Percentiles rank a stretch among this genome's conserved stretches.
These are phyloP conservation scores for Paramyrothecium sp. DNA, from an alignment of 2,329 filamentous ascomycete species.

Conservation along the genomic window DNA sequence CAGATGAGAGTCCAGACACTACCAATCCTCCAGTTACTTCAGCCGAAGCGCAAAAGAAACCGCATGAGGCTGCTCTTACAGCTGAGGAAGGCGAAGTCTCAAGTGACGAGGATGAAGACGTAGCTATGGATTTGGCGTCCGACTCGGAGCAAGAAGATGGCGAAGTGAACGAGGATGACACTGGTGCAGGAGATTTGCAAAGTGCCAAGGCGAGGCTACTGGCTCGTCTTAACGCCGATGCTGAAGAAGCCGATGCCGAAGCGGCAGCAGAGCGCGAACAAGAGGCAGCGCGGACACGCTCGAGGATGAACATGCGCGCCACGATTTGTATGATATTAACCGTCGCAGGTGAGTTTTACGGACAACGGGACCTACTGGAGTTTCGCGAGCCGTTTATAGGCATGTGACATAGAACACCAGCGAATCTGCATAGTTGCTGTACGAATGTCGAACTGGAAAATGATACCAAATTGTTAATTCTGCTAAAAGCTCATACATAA, in stretches of 20 bases:
- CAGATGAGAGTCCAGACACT: conserved; percentile 12
- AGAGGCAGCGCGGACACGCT: conserved; percentile 27
- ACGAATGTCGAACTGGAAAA: not conserved
- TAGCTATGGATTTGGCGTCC: conserved; percentile 41
- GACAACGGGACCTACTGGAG: conserved; percentile 81
- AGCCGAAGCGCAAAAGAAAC: not conserved
- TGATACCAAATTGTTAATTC: not conserved
- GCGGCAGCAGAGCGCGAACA: conserved; percentile 17
- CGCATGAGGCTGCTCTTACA: conserved; percentile 5
- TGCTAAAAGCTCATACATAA: not conserved
- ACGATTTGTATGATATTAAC: conserved; percentile 92
- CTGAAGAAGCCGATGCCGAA: conserved; percentile 23
- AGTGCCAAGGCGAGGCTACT: conserved; percentile 48
- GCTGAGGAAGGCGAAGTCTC: conserved; percentile 21
- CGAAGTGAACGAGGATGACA: conserved; percentile 25
- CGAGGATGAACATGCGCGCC: conserved; percentile 55
- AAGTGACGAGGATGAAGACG: conserved; percentile 27
- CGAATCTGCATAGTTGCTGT: not conserved
- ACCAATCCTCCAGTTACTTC: not conserved
- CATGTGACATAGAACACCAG: conserved; percentile 23
- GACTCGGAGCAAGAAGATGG: conserved; percentile 35
- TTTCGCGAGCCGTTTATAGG: conserved; percentile 63
- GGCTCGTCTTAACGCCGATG: conserved; percentile 35
- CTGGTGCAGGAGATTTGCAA: conserved; percentile 38
- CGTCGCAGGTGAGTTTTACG: conserved; percentile 83